Percentiles rank a stretch among this genome's conserved stretches.
Conservation (phyloP, 2,329 filamentous ascomycete species). For the Exophiala lecanii-corni region DNA sequence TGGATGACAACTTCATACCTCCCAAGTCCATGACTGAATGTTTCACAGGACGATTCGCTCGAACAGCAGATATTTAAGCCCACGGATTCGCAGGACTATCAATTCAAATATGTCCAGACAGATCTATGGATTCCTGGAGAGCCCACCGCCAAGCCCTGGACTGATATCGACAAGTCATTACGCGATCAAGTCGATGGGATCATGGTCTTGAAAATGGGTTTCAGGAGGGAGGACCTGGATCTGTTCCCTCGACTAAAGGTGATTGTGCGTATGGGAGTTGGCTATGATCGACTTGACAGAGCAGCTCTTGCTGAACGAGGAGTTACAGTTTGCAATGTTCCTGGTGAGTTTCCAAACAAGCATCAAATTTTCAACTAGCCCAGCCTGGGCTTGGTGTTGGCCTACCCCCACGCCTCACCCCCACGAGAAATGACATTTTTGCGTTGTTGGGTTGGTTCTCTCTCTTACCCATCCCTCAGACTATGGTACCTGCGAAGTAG, state of each 20-base stretch:
- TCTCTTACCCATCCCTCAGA: conserved; percentile 30
- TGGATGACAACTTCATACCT: too few relatives aligned
- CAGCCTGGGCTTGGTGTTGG: too few relatives aligned
- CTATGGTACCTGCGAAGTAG: conserved; percentile 25
- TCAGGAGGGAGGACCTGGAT: conserved; percentile 17
- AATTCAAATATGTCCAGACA: conserved; percentile 18
- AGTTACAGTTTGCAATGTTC: conserved; percentile 27
- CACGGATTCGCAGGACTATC: conserved; percentile 13
- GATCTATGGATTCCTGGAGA: conserved; percentile 19
- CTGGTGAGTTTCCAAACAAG: too few relatives aligned
- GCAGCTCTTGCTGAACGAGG: conserved; percentile 20
- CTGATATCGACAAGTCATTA: conserved; percentile 16
- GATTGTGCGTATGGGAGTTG: conserved; percentile 25
- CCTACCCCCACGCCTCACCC: too few relatives aligned
- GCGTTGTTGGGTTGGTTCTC: too few relatives aligned
- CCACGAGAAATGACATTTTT: too few relatives aligned
- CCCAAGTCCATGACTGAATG: not conserved
- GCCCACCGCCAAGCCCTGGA: conserved; percentile 17
- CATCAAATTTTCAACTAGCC: too few relatives aligned
- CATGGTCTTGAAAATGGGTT: conserved; percentile 24
- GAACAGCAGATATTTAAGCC: conserved; percentile 24
- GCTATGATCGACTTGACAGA: conserved; percentile 24
- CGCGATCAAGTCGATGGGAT: conserved; percentile 24
- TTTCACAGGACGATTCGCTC: conserved; percentile 18
- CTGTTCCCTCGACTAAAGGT: conserved; percentile 24